Conservation (phyloP, 495 filamentous ascomycete genomes). For the Penicillium roqueforti region DNA sequence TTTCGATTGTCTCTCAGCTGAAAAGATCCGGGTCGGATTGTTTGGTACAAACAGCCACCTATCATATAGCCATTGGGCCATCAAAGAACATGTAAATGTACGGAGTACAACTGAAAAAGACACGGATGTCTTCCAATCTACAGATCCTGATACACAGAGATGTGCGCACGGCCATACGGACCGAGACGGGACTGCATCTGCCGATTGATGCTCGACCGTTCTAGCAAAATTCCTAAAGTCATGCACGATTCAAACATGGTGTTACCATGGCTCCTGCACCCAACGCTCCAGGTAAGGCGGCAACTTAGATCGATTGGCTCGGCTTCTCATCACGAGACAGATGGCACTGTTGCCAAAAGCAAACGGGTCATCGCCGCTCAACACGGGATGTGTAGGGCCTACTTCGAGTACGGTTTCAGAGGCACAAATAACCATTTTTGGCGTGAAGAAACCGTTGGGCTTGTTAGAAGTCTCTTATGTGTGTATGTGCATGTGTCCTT, state of each 20-base stretch:
- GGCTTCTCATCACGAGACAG: slow-evolving; percentile 22
- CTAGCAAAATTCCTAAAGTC: slow-evolving; percentile 15
- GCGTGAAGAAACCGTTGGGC: background rate
- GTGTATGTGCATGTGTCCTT: slow-evolving; percentile 9
- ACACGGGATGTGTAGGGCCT: slow-evolving; percentile 1
- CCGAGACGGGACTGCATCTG: slow-evolving; percentile 24
- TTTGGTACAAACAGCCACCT: background rate
- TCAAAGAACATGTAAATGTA: background rate
- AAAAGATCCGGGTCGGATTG: background rate
- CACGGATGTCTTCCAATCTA: background rate
- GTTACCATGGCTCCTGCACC: slow-evolving; percentile 24
- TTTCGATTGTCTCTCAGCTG: background rate
- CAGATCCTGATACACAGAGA: slow-evolving; percentile 13
- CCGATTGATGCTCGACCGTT: slow-evolving; percentile 11
- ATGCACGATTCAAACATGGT: slow-evolving; percentile 22
- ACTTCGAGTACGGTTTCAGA: slow-evolving; percentile 10
- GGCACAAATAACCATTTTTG: slow-evolving; percentile 1
- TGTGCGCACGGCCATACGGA: slow-evolving; percentile 22
- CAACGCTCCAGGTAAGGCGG: slow-evolving; percentile 4
- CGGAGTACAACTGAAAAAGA: background rate
- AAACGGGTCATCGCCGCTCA: slow-evolving; percentile 18
- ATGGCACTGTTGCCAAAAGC: slow-evolving; percentile 4
- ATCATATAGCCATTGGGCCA: background rate
- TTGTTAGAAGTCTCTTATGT: background rate
- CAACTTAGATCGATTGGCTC: slow-evolving; percentile 15